Evolutionary conservation across 1,139 yeast species (phyloP), one percentile per base, ranked within the genome.

Genomic region (Sugiyamaella neomexicana): DNA sequence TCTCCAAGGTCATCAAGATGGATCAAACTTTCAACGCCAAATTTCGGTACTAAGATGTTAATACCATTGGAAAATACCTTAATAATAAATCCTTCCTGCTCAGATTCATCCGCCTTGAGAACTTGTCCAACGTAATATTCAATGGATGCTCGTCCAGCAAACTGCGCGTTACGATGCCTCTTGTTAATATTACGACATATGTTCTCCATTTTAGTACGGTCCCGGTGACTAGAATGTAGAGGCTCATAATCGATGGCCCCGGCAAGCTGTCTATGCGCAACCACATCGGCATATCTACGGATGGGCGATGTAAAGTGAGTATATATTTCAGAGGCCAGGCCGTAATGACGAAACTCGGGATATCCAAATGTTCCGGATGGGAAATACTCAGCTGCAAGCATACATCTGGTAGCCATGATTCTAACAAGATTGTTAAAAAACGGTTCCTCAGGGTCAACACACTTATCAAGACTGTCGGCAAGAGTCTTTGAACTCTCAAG

Each of bases 371-470:
- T 82, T n/a, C 99, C 99, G 0, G 97, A 82, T 6, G 96, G 85
- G 76, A 95, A 95, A 69, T 95, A 95, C 67, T 93, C 98, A 1
- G 99, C 99, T 1, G 99, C 97, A 87, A 90, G 89, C 99, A 95
- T 95, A 74, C 99, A 93, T 67, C 99, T 81, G 0, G 99, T 95
- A 5, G 98, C 95, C 96, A 93, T 87, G 60, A 95, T 93, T 72
- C 99, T 85, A 8, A 93, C 80, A 65, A 95, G 78, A 0, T 98
- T 93, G 72, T 95, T 95, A 79, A 95, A 90, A 67, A 89, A 95
- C 5, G 91, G 86, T 69, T 93, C 99, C 0, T 80, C 68, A 23
- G 84, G 80, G 69, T 93, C 98, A 34, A 75, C 81, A 72, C 97
- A 89, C 58, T 88, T 79, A 68, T 95, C 99, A 55, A 95, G 77